Evolutionary conservation across 2,329 filamentous ascomycete species (phyloP).

Genomic region (Colletotrichum sp.): DNA sequence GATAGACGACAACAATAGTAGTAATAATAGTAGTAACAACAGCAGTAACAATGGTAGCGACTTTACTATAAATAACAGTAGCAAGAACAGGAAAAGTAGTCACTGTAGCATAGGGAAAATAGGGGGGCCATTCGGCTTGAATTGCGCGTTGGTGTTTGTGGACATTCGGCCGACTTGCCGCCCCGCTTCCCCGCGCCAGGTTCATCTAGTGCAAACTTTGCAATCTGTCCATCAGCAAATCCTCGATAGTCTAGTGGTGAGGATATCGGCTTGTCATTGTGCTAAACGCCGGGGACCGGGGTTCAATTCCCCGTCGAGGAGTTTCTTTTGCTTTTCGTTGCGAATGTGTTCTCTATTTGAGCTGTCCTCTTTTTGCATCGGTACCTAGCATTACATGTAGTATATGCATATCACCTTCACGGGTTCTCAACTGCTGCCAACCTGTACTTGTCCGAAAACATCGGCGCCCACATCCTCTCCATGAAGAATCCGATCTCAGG

Average conservation of each 20-base stretch:
- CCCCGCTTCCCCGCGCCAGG: fast-evolving
- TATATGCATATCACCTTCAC: background rate
- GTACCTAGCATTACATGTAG: background rate
- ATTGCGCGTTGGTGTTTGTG: no score
- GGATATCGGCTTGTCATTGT: constrained; percentile 7
- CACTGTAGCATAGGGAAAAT: no score
- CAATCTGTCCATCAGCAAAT: fast-evolving
- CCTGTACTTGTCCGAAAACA: constrained; percentile 17
- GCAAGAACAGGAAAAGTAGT: no score
- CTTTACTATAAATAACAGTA: no score
- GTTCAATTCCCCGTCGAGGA: constrained; percentile 9
- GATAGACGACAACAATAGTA: no score
- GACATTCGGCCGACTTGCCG: no score
- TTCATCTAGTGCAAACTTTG: fast-evolving
- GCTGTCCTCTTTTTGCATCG: background rate
- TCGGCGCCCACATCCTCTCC: constrained; percentile 25
- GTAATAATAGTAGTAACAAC: no score
- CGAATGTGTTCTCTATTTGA: background rate
- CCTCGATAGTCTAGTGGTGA: constrained; percentile 11
- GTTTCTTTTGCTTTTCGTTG: background rate
- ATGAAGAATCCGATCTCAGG: constrained; percentile 22
- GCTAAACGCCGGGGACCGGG: background rate
- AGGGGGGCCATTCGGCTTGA: no score
- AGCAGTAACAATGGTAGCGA: no score
- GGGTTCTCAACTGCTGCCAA: background rate